These are phyloP conservation scores for Pyrenophora seminiperda DNA, from an alignment of 2,329 filamentous ascomycete species.

Conservation along the genomic window DNA sequence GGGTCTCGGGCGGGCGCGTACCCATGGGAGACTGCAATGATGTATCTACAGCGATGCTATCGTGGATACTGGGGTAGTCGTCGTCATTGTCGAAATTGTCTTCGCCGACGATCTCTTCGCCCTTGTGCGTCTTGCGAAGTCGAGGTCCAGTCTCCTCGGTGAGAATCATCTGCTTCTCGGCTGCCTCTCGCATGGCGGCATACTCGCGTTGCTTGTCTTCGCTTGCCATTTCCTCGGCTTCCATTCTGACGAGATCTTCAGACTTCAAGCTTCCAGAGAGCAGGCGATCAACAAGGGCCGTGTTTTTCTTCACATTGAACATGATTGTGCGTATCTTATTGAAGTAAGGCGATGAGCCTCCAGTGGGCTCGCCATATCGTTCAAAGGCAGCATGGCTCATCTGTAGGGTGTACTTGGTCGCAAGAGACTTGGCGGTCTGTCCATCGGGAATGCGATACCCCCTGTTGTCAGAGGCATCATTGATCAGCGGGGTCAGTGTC, in stretches of 20 bases:
- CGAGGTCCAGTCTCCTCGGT: slow-evolving; percentile 73
- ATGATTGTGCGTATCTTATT: slow-evolving; percentile 74
- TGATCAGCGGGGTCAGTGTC: slow-evolving; percentile 69
- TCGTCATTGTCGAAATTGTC: slow-evolving; percentile 54
- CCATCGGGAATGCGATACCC: slow-evolving; percentile 67
- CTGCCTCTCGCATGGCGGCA: slow-evolving; percentile 75
- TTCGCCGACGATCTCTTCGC: slow-evolving; percentile 85
- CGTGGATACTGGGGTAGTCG: slow-evolving; percentile 31
- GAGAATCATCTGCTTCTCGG: slow-evolving; percentile 83
- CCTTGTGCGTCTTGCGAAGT: slow-evolving; percentile 90
- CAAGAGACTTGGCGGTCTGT: slow-evolving; percentile 66
- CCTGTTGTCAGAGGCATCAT: slow-evolving; percentile 68
- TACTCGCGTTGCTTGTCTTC: slow-evolving; percentile 82
- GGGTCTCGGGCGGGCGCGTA: slow-evolving; percentile 27
- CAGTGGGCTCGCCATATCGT: slow-evolving; percentile 58
- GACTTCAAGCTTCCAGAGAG: slow-evolving; percentile 74
- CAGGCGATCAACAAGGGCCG: slow-evolving; percentile 74
- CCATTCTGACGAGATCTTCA: slow-evolving; percentile 83
- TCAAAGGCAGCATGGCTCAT: slow-evolving; percentile 74
- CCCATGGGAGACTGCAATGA: slow-evolving; percentile 22
- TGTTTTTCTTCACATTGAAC: slow-evolving; percentile 89
- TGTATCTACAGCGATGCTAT: slow-evolving; percentile 33
- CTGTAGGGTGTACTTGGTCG: slow-evolving; percentile 73
- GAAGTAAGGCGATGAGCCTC: slow-evolving; percentile 57
- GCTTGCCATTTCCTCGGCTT: slow-evolving; percentile 85